Conservation (phyloP, 1,139 yeast genomes). For the Magnusiomyces starmeri region DNA sequence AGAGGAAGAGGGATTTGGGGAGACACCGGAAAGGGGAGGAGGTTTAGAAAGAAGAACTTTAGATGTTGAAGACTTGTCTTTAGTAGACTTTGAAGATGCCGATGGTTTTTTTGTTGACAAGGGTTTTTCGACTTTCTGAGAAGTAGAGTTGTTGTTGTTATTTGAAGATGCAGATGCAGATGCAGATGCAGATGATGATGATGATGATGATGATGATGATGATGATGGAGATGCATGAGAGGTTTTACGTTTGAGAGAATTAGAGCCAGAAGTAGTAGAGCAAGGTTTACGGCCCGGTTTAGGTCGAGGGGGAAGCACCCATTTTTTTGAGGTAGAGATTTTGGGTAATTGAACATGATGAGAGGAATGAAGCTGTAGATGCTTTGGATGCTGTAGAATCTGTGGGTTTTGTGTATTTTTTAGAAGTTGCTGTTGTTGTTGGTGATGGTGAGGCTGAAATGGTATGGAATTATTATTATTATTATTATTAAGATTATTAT, state of each 20-base stretch:
- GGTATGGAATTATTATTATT: not conserved
- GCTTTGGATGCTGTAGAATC: no score
- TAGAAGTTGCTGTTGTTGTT: no score
- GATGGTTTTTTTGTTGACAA: not conserved
- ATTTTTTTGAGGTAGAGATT: conserved; percentile 61
- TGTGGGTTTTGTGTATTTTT: no score
- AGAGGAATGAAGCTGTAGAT: no score
- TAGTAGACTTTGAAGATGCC: not conserved
- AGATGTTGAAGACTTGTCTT: no score
- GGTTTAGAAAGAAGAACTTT: not conserved
- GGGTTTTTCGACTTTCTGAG: no score
- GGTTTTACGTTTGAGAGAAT: not conserved
- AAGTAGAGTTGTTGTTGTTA: not conserved
- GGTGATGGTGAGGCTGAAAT: no score
- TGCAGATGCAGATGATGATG: not conserved
- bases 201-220: not conserved
- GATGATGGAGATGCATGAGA: not conserved
- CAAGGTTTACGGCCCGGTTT: conserved; percentile 91
- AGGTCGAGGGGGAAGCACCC: conserved; percentile 89
- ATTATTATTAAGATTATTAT: not conserved
- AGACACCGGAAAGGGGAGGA: not conserved
- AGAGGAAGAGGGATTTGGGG: no score
- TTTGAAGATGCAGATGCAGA: not conserved
- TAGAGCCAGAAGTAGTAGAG: conserved; percentile 35
- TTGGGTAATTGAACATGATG: no score